Evolutionary conservation across 495 filamentous ascomycete genomes (phyloP), one percentile per base, ranked within the genome.

Genomic region (Articulospora tetracladia): DNA sequence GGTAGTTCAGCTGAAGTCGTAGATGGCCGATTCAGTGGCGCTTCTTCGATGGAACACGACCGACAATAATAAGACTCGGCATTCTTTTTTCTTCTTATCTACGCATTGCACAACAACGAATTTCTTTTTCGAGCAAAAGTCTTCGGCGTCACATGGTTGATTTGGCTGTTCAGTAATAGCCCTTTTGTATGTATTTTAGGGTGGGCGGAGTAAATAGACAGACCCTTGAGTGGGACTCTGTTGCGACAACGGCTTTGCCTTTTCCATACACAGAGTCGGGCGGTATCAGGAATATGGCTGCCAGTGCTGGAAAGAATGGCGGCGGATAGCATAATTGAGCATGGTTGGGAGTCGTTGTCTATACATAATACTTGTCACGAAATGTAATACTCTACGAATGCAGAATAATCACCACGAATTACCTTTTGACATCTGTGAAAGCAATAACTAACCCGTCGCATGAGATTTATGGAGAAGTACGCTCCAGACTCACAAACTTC

Each of bases 1-100:
- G 77, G 74, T 20, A 76, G 70, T 44, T 67, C 79, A 27, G 79
- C 80, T 36, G 83, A 86, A 72, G 73, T 82, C 58, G 77, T 69
- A 1, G 61, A 66, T 58, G 63, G 53, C 53, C 54, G 66, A 23
- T 25, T 54, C 19, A 66, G 62, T 30, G 58, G 60, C 1, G 23
- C 54, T 20, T 64, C 61, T 6, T 55, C 48, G 1, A 52, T 59
- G 34, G 61, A 64, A 12, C 0, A 62, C 23, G 25, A 48, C 13
- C 61, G 57, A 25, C 41, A 24, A 17, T 24, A 41, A 41, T 19
- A 32, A 4, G 6, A 32, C 6, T 32, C 30, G 4, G 39, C 39
- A 44, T 28, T 24, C 20, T 39, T 36, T 36, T 32, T 13, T 20
- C 23, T 55, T 22, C 25, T 22, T 19, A 26, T 30, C 2, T 39